Percentiles rank a stretch among this genome's conserved stretches.
Conservation (phyloP, 495 filamentous ascomycete species). For the Penicillium flavigenum region DNA sequence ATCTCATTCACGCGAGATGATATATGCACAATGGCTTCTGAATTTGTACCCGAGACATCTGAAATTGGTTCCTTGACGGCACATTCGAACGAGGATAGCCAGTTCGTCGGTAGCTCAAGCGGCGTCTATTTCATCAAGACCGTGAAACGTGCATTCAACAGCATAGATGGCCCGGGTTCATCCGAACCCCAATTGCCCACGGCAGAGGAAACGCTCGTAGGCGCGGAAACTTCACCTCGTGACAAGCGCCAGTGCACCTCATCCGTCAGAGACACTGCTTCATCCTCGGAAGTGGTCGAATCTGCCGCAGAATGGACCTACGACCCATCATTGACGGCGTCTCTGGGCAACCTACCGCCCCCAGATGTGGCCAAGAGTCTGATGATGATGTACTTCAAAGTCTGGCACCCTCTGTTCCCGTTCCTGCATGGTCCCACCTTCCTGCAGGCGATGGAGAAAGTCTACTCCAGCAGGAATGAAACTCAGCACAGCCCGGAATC, state of each 20-base stretch:
- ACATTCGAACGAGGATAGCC: conserved; percentile 43
- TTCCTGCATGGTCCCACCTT: conserved; percentile 53
- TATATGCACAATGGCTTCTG: conserved; percentile 32
- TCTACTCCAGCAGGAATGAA: conserved; percentile 31
- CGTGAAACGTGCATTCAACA: conserved; percentile 40
- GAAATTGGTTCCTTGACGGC: conserved; percentile 44
- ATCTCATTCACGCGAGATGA: not conserved
- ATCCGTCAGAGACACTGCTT: conserved; percentile 17
- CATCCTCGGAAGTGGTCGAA: conserved; percentile 13
- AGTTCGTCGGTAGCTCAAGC: conserved; percentile 45
- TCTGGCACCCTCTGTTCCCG: conserved; percentile 52
- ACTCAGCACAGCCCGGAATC: not conserved
- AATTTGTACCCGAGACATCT: conserved; percentile 30
- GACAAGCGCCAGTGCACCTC: conserved; percentile 23
- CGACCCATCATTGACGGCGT: conserved; percentile 29
- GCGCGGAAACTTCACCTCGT: conserved; percentile 28
- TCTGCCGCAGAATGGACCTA: conserved; percentile 33
- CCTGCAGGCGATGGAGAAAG: conserved; percentile 44
- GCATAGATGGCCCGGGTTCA: conserved; percentile 21
- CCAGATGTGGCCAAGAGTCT: conserved; percentile 30
- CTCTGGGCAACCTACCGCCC: conserved; percentile 34
- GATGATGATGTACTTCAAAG: conserved; percentile 46
- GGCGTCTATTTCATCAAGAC: conserved; percentile 48
- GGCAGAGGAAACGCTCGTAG: conserved; percentile 42
- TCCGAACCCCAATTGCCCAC: conserved; percentile 34